A percentile compares a stretch with the other conserved stretches of the same genome.
These are phyloP conservation scores for Magnusiomyces magnusii DNA, from an alignment of 1,139 yeast species.

Conservation along the genomic window DNA sequence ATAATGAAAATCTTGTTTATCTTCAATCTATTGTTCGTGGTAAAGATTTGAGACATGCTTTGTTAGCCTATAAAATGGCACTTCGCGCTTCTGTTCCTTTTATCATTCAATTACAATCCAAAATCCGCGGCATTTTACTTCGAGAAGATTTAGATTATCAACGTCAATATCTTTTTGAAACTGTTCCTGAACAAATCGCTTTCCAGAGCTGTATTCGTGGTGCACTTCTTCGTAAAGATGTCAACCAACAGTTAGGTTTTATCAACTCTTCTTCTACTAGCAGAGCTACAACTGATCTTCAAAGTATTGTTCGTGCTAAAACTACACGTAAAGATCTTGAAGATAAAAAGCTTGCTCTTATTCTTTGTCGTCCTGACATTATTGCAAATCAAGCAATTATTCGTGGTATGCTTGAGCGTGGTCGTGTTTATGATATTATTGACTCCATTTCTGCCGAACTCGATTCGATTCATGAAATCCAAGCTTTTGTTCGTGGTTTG, in stretches of 20 bases:
- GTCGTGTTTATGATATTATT: slow-evolving; percentile 39
- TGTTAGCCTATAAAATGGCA: background rate
- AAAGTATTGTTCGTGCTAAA: slow-evolving; percentile 30
- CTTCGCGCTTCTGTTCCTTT: background rate
- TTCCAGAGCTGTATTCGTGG: slow-evolving; percentile 51
- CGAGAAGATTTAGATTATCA: slow-evolving; percentile 11
- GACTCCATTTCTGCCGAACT: slow-evolving; percentile 47
- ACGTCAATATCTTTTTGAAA: background rate
- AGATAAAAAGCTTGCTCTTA: slow-evolving; percentile 9
- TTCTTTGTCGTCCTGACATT: slow-evolving; percentile 23
- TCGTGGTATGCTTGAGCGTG: slow-evolving; percentile 42
- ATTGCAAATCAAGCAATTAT: slow-evolving; percentile 38
- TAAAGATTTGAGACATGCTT: slow-evolving; percentile 9
- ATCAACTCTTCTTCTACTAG: background rate
- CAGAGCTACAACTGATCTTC: slow-evolving; percentile 27
- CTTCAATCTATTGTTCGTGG: slow-evolving; percentile 28
- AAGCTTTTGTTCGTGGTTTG: slow-evolving; percentile 45
- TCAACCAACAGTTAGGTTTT: background rate
- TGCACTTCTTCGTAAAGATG: slow-evolving; percentile 7
- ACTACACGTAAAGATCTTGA: slow-evolving; percentile 23
- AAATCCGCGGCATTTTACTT: slow-evolving; percentile 18
- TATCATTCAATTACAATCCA: slow-evolving; percentile 17
- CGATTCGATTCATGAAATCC: slow-evolving; percentile 39
- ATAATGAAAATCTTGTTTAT: slow-evolving; percentile 33
- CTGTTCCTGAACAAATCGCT: slow-evolving; percentile 18